Conservation (phyloP, 176 grass and related monocot species). For the Carex scoparia region DNA sequence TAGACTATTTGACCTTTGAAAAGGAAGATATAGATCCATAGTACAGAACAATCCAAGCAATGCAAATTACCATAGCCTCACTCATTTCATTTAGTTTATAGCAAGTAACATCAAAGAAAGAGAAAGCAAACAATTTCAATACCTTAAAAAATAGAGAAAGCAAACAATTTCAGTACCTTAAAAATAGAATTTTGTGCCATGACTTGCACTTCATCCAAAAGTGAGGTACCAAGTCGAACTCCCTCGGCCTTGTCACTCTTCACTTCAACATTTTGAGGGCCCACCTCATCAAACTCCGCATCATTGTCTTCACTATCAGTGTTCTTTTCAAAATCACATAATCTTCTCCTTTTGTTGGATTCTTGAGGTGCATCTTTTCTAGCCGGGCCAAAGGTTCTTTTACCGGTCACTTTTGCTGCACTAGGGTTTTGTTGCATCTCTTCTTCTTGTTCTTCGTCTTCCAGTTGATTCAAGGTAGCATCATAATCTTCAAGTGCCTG, state of each 20-base stretch:
- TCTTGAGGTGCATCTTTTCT: conserved; percentile 31
- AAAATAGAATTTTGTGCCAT: conserved; percentile 37
- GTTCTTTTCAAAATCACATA: conserved; percentile 32
- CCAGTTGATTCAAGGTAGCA: conserved; percentile 66
- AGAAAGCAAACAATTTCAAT: conserved; percentile 6
- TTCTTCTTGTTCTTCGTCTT: conserved; percentile 45
- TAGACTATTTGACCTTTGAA: too few species aligned
- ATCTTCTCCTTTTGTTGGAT: conserved; percentile 44
- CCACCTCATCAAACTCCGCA: conserved; percentile 37
- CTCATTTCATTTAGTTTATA: neutral
- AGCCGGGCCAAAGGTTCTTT: conserved; percentile 62
- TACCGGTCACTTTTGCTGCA: conserved; percentile 48
- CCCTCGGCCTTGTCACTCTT: conserved; percentile 36
- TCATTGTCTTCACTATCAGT: conserved; percentile 70
- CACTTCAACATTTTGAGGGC: conserved; percentile 34
- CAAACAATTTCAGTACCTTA: conserved; percentile 34
- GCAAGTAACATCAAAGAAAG: neutral
- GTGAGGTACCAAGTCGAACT: conserved; percentile 40
- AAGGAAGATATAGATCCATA: too few species aligned
- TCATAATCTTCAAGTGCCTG: conserved; percentile 75
- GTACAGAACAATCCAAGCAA: too few species aligned
- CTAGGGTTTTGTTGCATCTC: conserved; percentile 10
- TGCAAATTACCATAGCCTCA: too few species aligned
- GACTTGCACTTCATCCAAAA: conserved; percentile 47
- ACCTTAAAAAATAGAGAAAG: conserved; percentile 39